A percentile compares a stretch with the other conserved stretches of the same genome.
Conservation (phyloP, 2,329 filamentous ascomycete species). For the Colletotrichum theobromicola region DNA sequence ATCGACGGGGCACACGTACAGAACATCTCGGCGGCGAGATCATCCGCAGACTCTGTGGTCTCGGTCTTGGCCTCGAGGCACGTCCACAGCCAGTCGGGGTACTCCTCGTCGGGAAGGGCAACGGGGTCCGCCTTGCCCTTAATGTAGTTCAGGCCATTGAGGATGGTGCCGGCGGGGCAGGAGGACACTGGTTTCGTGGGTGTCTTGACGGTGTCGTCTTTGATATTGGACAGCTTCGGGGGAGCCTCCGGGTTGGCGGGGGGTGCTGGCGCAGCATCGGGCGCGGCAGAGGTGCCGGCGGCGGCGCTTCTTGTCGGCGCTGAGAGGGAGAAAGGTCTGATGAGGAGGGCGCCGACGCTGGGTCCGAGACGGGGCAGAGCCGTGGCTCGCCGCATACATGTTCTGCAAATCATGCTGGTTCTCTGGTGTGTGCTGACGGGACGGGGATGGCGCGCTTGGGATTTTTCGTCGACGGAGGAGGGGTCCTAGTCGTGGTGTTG, state of each 20-base stretch:
- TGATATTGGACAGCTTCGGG: slow-evolving; percentile 36
- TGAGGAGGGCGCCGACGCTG: slow-evolving; percentile 19
- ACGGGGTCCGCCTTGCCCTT: slow-evolving; percentile 78
- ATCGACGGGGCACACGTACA: slow-evolving; percentile 60
- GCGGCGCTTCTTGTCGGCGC: slow-evolving; percentile 21
- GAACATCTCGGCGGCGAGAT: slow-evolving; percentile 74
- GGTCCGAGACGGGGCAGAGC: slow-evolving; percentile 31
- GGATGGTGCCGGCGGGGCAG: slow-evolving; percentile 70
- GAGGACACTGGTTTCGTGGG: slow-evolving; percentile 46
- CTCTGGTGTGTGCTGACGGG: not conserved
- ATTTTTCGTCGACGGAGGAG: not conserved
- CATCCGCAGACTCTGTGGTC: slow-evolving; percentile 51
- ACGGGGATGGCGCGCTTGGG: not conserved
- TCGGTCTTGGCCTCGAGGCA: slow-evolving; percentile 69
- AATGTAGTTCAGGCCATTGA: slow-evolving; percentile 78
- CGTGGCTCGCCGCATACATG: slow-evolving; percentile 56
- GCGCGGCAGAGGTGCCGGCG: slow-evolving; percentile 10
- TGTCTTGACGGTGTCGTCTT: slow-evolving; percentile 30
- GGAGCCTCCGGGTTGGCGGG: slow-evolving; percentile 35
- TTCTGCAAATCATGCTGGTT: slow-evolving; percentile 43
- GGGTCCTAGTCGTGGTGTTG: slow-evolving; percentile 3
- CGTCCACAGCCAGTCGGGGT: slow-evolving; percentile 82
- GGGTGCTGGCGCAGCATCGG: slow-evolving; percentile 30
- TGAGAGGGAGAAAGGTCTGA: slow-evolving; percentile 47
- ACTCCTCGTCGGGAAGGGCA: slow-evolving; percentile 75